Evolutionary conservation across 2,329 filamentous ascomycete genomes (phyloP).

Genomic region (Stemphylium beticola): DNA sequence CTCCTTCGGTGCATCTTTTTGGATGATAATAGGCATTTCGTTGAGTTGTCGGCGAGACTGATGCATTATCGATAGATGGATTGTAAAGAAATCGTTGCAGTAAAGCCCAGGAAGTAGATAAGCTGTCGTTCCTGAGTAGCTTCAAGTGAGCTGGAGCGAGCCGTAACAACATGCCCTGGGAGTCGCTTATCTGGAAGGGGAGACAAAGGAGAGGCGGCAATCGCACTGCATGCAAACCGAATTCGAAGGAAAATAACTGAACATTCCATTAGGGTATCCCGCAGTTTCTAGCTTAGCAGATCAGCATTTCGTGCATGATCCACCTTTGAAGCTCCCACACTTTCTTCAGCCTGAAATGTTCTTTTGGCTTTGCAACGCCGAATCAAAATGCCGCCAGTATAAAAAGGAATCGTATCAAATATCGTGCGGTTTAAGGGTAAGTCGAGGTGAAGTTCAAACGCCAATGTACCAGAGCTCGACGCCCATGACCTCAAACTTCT

Average conservation of each 20-base stretch:
- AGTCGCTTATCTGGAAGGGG: background rate
- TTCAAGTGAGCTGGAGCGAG: background rate
- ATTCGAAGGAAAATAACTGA: background rate
- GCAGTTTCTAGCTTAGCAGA: background rate
- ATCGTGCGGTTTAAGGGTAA: background rate
- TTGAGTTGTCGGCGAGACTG: background rate
- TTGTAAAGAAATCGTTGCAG: background rate
- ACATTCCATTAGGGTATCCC: background rate
- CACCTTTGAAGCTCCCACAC: background rate
- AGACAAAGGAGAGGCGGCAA: background rate
- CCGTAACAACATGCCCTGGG: background rate
- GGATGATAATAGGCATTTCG: background rate
- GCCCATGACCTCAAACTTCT: constrained; percentile 88
- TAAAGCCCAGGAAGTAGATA: background rate
- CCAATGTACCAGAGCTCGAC: constrained; percentile 96
- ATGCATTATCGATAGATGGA: background rate
- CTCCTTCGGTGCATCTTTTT: background rate
- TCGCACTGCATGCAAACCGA: background rate
- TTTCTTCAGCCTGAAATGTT: background rate
- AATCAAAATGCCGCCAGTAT: background rate
- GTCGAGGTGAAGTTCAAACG: constrained; percentile 18
- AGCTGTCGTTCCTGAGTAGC: background rate
- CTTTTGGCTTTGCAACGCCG: background rate
- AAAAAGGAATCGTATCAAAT: background rate
- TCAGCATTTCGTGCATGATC: background rate